Percentiles rank a stretch among this genome's conserved stretches.
These are phyloP conservation scores for Trametopsis cervina DNA, from an alignment of 768 basidiomycete genomes.

Conservation along the genomic window DNA sequence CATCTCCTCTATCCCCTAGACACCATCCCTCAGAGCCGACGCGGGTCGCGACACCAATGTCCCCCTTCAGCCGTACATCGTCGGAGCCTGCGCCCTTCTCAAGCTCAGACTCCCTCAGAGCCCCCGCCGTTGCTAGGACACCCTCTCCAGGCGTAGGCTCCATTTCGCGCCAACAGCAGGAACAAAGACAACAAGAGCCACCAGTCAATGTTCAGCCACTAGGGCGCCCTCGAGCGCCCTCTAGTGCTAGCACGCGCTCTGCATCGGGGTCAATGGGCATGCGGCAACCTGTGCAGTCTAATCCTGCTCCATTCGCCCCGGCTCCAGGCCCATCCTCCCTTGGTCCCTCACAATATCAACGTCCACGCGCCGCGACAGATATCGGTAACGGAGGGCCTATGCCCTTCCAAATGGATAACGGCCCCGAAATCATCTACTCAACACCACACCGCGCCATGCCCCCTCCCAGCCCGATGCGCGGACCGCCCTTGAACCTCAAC, in stretches of 20 bases:
- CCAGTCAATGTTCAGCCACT: neutral
- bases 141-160: neutral
- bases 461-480: neutral
- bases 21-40: conserved; percentile 6
- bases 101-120: neutral
- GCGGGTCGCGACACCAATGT: conserved; percentile 4
- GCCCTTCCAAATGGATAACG: neutral
- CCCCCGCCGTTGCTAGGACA: neutral
- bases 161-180: neutral
- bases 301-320: conserved; percentile 9
- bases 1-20: conserved; percentile 7
- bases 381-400: neutral
- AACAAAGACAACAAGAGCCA: neutral
- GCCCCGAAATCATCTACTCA: conserved; percentile 10
- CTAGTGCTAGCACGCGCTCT: conserved; percentile 20
- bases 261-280: conserved; percentile 3
- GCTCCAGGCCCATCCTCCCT: neutral
- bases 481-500: conserved; percentile 3
- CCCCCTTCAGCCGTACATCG: conserved; percentile 12
- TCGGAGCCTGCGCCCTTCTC: conserved; percentile 12
- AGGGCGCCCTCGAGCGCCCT: conserved; percentile 15
- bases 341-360: neutral
- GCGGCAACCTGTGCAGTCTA: conserved; percentile 15
- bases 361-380: conserved; percentile 9
- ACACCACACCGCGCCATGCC: conserved; percentile 6